Conservation (phyloP, 306 rosid genomes). For the Betula pendula region DNA sequence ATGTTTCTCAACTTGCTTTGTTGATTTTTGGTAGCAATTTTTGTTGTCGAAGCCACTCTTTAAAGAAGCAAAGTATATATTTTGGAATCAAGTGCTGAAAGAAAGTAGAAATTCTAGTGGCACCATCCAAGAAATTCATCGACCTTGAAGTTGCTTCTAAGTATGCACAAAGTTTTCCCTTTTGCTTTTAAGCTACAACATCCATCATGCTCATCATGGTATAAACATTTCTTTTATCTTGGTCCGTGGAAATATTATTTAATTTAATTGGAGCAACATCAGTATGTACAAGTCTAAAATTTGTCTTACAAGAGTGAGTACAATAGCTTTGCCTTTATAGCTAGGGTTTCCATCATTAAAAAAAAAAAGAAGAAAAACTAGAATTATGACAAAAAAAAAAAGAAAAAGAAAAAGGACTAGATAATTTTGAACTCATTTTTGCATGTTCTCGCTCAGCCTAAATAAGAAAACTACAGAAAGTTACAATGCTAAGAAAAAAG, state of each 20-base stretch:
- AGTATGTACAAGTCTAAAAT: no score
- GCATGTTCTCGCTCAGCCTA: constrained; percentile 22
- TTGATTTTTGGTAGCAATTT: not conserved
- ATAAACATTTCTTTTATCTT: no score
- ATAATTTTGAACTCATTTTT: constrained; percentile 15
- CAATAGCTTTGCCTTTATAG: no score
- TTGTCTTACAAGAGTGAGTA: no score
- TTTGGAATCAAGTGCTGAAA: not conserved
- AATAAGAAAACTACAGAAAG: constrained; percentile 1
- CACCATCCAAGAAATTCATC: not conserved
- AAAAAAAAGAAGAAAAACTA: no score
- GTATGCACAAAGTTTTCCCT: not conserved
- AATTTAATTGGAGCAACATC: not conserved
- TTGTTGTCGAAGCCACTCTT: not conserved
- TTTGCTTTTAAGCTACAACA: constrained; percentile 1
- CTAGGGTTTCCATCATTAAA: no score
- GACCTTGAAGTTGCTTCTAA: constrained; percentile 7
- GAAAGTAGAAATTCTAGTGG: not conserved
- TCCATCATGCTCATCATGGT: not conserved
- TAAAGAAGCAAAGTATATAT: not conserved
- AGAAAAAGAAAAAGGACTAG: not conserved
- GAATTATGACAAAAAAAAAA: no score
- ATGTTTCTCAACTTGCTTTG: not conserved
- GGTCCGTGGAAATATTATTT: not conserved
- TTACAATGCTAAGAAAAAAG: not conserved